These are phyloP conservation scores for Chlamydomonas asymmetrica DNA, from an alignment of 139 green algal species.

Conservation along the genomic window DNA sequence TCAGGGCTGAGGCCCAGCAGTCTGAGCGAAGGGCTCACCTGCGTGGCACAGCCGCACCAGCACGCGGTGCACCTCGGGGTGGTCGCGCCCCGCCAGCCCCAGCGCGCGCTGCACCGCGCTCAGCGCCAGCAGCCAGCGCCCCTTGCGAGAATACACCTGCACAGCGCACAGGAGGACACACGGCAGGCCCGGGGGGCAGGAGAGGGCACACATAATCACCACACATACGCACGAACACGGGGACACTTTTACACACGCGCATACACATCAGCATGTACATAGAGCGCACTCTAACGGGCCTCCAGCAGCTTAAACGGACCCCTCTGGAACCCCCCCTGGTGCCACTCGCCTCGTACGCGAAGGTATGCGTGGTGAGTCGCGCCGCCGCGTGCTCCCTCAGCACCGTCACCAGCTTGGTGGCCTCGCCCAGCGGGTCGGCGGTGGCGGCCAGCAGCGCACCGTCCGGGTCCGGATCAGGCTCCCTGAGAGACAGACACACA, in stretches of 20 bases:
- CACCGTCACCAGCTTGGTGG: constrained; percentile 78
- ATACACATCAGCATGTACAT: constrained; percentile 11
- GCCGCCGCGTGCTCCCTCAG: constrained; percentile 61
- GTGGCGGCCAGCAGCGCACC: constrained; percentile 75
- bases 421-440: constrained; percentile 83
- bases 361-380: constrained; percentile 51
- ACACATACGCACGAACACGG: neutral
- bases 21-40: constrained; percentile 8
- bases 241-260: constrained; percentile 24
- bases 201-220: neutral
- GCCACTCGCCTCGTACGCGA: constrained; percentile 49
- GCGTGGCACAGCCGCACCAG: constrained; percentile 56
- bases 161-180: constrained; percentile 52
- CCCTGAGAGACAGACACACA: neutral
- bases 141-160: constrained; percentile 77
- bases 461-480: constrained; percentile 85
- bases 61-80: constrained; percentile 69
- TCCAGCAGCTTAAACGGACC: constrained; percentile 26
- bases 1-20: neutral
- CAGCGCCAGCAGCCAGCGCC: constrained; percentile 77
- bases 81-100: constrained; percentile 46
- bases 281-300: neutral
- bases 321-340: constrained; percentile 15
- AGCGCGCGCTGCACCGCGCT: constrained; percentile 65
- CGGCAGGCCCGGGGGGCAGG: constrained; percentile 32